Evolutionary conservation across 2,329 filamentous ascomycete genomes (phyloP).

Genomic region (Xylariaceae sp.): DNA sequence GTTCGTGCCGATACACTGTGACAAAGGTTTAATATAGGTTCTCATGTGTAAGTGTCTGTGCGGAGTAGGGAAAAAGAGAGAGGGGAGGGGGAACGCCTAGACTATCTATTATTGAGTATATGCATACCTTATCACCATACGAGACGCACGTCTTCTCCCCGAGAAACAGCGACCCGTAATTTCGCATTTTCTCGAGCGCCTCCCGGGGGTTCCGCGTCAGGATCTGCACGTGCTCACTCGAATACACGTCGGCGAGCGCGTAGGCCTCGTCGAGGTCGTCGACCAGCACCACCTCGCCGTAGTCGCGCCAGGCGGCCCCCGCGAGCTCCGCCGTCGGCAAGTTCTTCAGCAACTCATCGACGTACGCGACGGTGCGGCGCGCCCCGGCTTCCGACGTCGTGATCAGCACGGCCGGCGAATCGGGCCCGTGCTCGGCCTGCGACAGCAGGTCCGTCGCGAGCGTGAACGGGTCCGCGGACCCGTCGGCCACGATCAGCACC

Average conservation of each 20-base stretch:
- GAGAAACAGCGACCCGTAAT: constrained; percentile 55
- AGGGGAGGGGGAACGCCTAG: too few species aligned
- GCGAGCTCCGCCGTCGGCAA: constrained; percentile 49
- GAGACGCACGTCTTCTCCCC: constrained; percentile 56
- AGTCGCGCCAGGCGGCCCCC: constrained; percentile 46
- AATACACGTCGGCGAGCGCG: constrained; percentile 49
- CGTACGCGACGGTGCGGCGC: constrained; percentile 39
- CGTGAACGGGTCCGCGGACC: constrained; percentile 83
- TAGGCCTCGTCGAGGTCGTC: constrained; percentile 50
- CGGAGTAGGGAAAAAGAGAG: not conserved
- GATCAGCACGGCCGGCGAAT: constrained; percentile 53
- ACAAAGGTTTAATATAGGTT: not conserved
- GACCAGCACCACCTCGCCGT: constrained; percentile 50
- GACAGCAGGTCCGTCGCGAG: constrained; percentile 92
- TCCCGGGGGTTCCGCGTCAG: constrained; percentile 49
- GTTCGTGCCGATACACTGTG: constrained; percentile 56
- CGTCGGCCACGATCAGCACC: constrained; percentile 82
- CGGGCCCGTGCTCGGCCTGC: constrained; percentile 75
- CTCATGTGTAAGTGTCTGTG: too few species aligned
- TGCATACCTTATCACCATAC: constrained; percentile 53
- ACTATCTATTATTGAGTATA: too few species aligned
- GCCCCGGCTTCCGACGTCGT: constrained; percentile 48
- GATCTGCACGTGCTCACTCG: constrained; percentile 56
- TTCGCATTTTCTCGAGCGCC: constrained; percentile 52
- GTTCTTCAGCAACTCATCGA: constrained; percentile 43